phyloP scores from a whole-genome alignment of 441 rosid genomes.

The Gossypium aridum region DNA sequence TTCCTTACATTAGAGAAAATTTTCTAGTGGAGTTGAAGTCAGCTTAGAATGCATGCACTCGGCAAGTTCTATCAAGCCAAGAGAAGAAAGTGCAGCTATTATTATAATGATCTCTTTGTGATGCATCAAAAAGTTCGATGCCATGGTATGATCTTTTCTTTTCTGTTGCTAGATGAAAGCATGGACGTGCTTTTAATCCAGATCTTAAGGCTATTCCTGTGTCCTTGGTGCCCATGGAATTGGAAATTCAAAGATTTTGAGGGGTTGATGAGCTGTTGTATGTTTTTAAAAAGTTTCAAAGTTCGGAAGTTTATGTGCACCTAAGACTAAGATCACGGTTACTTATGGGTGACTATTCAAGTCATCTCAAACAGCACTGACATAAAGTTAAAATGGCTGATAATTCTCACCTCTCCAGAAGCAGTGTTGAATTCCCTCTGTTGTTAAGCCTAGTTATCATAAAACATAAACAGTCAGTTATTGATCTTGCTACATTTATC shows the following conservation, averaged over 20 bases:
- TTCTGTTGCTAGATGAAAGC: background rate
- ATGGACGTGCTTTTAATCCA: background rate
- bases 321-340: background rate
- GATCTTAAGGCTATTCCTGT: slow-evolving; percentile 3
- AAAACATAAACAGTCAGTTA: background rate
- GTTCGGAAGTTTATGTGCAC: slow-evolving; percentile 5
- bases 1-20: background rate
- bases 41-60: background rate
- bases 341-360: background rate
- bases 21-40: background rate
- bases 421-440: slow-evolving; percentile 50
- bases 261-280: background rate
- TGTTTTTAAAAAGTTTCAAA: background rate
- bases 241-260: background rate
- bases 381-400: background rate
- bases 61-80: background rate
- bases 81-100: slow-evolving; percentile 3
- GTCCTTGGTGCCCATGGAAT: background rate
- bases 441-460: slow-evolving; percentile 36
- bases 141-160: background rate
- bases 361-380: slow-evolving; percentile 9
- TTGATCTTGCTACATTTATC: background rate
- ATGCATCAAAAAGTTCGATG: background rate
- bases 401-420: slow-evolving; percentile 45
- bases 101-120: background rate